Evolutionary conservation across 2,329 filamentous ascomycete genomes (phyloP).

Genomic region (Exophiala bonariae): DNA sequence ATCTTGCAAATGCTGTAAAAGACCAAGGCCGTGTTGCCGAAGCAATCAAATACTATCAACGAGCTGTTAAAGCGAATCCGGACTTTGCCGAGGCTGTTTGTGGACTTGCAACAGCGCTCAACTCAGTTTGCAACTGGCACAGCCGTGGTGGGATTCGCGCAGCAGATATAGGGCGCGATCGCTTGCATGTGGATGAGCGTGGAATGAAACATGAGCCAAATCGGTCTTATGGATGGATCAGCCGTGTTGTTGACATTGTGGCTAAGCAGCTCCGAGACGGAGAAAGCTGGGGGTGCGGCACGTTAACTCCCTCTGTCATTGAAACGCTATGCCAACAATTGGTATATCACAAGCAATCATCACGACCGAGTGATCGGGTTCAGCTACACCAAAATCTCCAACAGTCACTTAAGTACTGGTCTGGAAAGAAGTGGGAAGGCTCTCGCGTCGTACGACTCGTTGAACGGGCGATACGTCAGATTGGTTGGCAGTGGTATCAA

Average conservation of each 20-base stretch:
- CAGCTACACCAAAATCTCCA: slow-evolving; percentile 30
- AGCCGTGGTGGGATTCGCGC: slow-evolving; percentile 82
- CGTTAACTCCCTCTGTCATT: slow-evolving; percentile 57
- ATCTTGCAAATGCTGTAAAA: slow-evolving; percentile 95
- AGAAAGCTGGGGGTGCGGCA: slow-evolving; percentile 77
- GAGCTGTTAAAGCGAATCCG: slow-evolving; percentile 87
- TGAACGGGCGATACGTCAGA: slow-evolving; percentile 76
- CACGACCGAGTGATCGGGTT: slow-evolving; percentile 7
- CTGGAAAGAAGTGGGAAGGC: slow-evolving; percentile 80
- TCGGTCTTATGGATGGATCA: slow-evolving; percentile 75
- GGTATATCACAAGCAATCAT: slow-evolving; percentile 28
- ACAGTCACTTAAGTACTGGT: slow-evolving; percentile 58
- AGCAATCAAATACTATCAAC: slow-evolving; percentile 86
- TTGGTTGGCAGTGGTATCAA: slow-evolving; percentile 83
- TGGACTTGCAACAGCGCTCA: slow-evolving; percentile 88
- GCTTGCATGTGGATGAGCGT: slow-evolving; percentile 87
- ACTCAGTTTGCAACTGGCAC: slow-evolving; percentile 94
- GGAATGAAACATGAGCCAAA: slow-evolving; percentile 77
- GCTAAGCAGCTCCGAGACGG: slow-evolving; percentile 83
- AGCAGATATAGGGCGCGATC: slow-evolving; percentile 72
- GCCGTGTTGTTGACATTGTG: slow-evolving; percentile 87
- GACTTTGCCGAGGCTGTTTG: slow-evolving; percentile 97
- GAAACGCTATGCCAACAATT: slow-evolving; percentile 53
- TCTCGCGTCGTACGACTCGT: slow-evolving; percentile 78
- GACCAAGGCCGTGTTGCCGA: slow-evolving; percentile 91